Evolutionary conservation across 768 basidiomycete genomes (phyloP), one percentile per base, ranked within the genome.

Genomic region (Lentinus tigrinus): DNA sequence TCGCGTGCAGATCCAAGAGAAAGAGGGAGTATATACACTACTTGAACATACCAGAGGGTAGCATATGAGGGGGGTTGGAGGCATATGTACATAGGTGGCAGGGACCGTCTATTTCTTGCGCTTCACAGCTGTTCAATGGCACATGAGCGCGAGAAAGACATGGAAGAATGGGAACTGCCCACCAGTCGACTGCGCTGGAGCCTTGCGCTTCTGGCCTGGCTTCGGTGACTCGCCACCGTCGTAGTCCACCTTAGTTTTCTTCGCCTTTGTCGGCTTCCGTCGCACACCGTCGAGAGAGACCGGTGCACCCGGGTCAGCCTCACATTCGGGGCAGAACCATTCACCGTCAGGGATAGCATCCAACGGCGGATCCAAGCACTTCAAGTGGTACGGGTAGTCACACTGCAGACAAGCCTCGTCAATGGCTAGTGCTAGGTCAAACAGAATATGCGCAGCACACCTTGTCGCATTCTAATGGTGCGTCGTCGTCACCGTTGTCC

Each of bases 381-480:
- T 78, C 14, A 91, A 77, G 71, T 98, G 95, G 71, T 89, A 96
- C 1, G 93, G 91, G 42, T 81, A 78, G 68, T 98, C 95, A 69
- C 95, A 98, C 91, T 96, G 60, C 23, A n/a, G 21, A n/a, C n/a
- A 17, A 46, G 23, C 7, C 16, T 31, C 13, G 36, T 13, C 19
- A 24, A 47, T 44, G 55, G 26, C 26, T 17, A 8, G 21, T n/a
- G 24, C 19, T 16, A 5, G 3, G 26, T 8, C 21, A 11, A 10
- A 27, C 27, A 55, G 16, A 36, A 47, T 34, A 47, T 28, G 56
- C n/a, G 9, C 19, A 55, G 24, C 69, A 43, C 53, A 90, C 93
- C 83, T 94, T 95, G 70, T 98, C 95, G 66, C 95, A 98, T 67
- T 91, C 94, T 40, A 98, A 75, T 17, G 86, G 86, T 36, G 81